Evolutionary conservation across 768 basidiomycete genomes (phyloP), one percentile per base, ranked within the genome.

Genomic region (Pulveroboletus sp.): DNA sequence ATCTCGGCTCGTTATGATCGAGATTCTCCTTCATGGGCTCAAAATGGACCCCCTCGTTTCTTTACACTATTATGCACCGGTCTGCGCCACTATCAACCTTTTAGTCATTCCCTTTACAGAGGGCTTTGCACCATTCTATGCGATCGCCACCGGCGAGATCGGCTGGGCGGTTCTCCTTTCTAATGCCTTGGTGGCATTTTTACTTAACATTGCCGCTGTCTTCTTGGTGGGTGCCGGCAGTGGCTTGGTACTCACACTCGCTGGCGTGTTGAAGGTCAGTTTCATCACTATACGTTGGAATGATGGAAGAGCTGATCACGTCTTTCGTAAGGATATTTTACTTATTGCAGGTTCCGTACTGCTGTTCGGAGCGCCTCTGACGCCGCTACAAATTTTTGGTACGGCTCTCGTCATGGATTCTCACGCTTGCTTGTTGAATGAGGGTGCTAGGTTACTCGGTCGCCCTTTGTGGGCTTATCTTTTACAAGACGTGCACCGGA

Each of bases 21-120:
- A 98, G 67, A 82, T 94, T 46, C 82, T 98, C 36, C 76, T 98
- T 0, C 92, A 96, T 63, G 93, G 93, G 33, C 73, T 96, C 62
- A 96, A 96, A 73, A 97, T 98, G 94, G 93, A 96, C 63, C 95
- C 95, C 0, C 80, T 97, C 6, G 89, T 93, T 18, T 96, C 93
- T 6, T 70, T 98, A 45, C 90, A 98, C 73, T 97, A 95, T 73
- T 96, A 93, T 64, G 93, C 94, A 9, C 93, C 93, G 12, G 90
- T 97, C 45, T 98, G 95, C 67, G 93, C 95, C 0, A 67, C 75
- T 52, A 89, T 98, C 73, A 97, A 96, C 68, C 78, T 92, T 21
- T 65, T 80, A 47, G 75, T 95, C 55, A 70, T 98, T 17, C 93
- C 93, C 7, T 90, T 97, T 73, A 94, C 91, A 0, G 95, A 98